These are phyloP conservation scores for Saccharomyces kudriavzevii DNA, from an alignment of 805 yeast genomes.

Conservation along the genomic window DNA sequence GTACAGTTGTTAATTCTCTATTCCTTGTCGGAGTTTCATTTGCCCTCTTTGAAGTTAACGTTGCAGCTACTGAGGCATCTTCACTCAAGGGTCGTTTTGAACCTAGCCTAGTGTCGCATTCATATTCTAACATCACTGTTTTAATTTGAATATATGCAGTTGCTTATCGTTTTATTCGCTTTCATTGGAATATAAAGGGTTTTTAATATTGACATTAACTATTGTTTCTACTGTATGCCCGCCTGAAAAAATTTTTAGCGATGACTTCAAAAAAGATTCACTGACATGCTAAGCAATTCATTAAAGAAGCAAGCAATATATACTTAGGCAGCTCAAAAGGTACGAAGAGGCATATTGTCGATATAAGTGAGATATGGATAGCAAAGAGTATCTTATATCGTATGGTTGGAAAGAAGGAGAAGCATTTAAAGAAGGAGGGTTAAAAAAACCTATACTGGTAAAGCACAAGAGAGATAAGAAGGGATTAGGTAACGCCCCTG, in stretches of 20 bases:
- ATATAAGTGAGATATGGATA: constrained; percentile 48
- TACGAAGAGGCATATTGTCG: background rate
- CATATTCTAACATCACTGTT: background rate
- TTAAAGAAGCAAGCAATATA: background rate
- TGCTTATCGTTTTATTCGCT: background rate
- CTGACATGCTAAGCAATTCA: background rate
- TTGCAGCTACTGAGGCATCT: background rate
- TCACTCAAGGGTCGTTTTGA: background rate
- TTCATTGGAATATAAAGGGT: background rate
- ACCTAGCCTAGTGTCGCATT: background rate
- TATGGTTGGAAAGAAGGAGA: constrained; percentile 94
- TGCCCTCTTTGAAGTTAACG: background rate
- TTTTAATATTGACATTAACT: background rate
- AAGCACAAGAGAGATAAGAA: constrained; percentile 84
- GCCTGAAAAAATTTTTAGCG: background rate
- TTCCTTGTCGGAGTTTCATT: constrained; percentile 6
- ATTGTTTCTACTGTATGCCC: background rate
- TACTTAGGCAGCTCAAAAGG: background rate
- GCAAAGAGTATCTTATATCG: constrained; percentile 59
- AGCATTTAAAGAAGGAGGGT: constrained; percentile 70
- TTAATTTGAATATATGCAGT: background rate
- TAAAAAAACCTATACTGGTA: constrained; percentile 78
- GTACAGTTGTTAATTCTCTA: constrained; percentile 51
- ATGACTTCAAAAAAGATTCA: background rate
- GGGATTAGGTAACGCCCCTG: constrained; percentile 74